Base-by-base conservation (phyloP, 768 basidiomycete genomes). In the Hortiboletus campestris region DNA sequence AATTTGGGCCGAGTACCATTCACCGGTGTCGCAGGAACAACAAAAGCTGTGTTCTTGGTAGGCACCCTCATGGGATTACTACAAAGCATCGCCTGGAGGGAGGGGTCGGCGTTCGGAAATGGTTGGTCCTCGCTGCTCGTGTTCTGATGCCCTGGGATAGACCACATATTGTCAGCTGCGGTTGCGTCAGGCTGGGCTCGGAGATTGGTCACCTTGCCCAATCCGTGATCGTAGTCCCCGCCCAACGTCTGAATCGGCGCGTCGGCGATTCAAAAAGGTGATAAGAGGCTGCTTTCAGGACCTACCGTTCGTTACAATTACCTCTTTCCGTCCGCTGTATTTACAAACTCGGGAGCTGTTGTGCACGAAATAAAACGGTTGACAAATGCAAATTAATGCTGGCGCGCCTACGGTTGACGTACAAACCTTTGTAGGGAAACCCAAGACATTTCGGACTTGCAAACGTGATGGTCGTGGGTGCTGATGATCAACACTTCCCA, bases 341-440 rank as follows among this genome's bases (percentile, higher is more conserved):
- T 9, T 7, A 40, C 25, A 7, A 46, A 34, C 22, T 28, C 31
- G 12, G 32, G 17, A 29, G 34, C 40, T 57, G 53, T 47, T 12
- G 20, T 38, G 11, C 20, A 41, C 35, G 39, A 36, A 42, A 41
- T 20, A 39, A 17, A n/a, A 5, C 38, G 22, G 20, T 58, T 31
- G 35, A 49, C 22, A 46, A 32, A 49, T 39, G 29, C 32, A 48
- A 28, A 51, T 49, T 41, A 16, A 46, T 48, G 16, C 38, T 17
- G 34, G 25, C 44, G 42, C 46, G 34, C 34, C 46, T 32, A 61
- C 59, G 38, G 35, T 9, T 48, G 44, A 52, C 52, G 19, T 52
- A 53, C 56, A 48, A 48, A 45, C 45, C 17, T 44, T 22, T 13
- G 46, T 28, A 34, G 52, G 25, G 8, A 38, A 38, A 9, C 36